Evolutionary conservation across 306 rosid genomes (phyloP).

Genomic region (Vigna nakashimae): DNA sequence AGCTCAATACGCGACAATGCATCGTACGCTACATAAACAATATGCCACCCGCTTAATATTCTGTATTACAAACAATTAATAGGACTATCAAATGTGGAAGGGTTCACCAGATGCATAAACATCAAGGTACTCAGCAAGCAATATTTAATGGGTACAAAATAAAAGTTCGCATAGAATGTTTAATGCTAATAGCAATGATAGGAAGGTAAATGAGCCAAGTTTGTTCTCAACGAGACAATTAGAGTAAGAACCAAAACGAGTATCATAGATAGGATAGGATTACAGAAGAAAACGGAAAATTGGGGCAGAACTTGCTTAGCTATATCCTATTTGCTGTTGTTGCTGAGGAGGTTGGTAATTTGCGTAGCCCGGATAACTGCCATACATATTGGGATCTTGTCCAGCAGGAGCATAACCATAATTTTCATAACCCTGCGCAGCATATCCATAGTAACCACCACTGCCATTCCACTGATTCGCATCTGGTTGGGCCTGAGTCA

Average conservation of each 20-base stretch:
- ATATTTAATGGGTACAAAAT: constrained; percentile 27
- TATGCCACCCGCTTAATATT: neutral
- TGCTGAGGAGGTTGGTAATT: constrained; percentile 84
- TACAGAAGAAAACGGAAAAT: constrained; percentile 41
- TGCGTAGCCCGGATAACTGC: constrained; percentile 76
- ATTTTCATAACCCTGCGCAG: constrained; percentile 75
- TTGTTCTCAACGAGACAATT: constrained; percentile 19
- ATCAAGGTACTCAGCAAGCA: constrained; percentile 39
- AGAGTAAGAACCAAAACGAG: constrained; percentile 43
- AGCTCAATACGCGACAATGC: too few species aligned
- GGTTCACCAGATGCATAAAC: constrained; percentile 3
- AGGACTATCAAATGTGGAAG: neutral
- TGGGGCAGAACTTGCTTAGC: constrained; percentile 46
- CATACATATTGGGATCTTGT: constrained; percentile 91
- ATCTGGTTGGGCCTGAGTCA: constrained; percentile 77
- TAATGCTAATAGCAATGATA: constrained; percentile 38
- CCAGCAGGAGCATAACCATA: constrained; percentile 83
- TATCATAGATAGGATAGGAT: constrained; percentile 35
- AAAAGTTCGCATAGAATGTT: constrained; percentile 33
- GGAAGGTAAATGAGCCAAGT: constrained; percentile 15
- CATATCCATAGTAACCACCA: constrained; percentile 82
- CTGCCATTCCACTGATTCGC: constrained; percentile 85
- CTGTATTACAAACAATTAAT: neutral
- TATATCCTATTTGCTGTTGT: constrained; percentile 84
- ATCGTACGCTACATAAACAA: neutral